Evolutionary conservation across 192 early-diverging fungal genomes (phyloP).

Genomic region (Cetraspora pellucida): DNA sequence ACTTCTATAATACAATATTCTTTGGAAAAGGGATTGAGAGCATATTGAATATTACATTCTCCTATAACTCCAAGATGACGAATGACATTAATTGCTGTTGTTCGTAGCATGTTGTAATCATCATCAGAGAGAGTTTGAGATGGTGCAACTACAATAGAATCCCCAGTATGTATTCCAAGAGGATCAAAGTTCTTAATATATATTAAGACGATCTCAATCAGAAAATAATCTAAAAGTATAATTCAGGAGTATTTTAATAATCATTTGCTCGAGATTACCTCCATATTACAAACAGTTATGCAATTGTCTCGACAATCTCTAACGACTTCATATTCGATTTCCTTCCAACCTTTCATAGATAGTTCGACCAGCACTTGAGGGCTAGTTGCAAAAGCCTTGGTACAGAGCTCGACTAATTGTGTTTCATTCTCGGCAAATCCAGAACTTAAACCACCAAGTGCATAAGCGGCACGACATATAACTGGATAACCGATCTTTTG

Average conservation of each 20-base stretch:
- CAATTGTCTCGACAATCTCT: constrained; percentile 97
- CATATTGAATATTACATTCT: constrained; percentile 99
- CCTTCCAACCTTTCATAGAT: constrained; percentile 99
- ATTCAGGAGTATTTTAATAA: not conserved
- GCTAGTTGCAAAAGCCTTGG: constrained; percentile 82
- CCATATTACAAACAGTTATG: constrained; percentile 99
- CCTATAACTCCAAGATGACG: constrained; percentile 96
- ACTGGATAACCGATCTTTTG: constrained; percentile 88
- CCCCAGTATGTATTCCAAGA: constrained; percentile 96
- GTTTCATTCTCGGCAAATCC: constrained; percentile 82
- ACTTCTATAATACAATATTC: constrained; percentile 98
- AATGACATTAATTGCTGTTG: constrained; percentile 93
- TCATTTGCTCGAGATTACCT: constrained; percentile 37
- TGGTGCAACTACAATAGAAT: constrained; percentile 98
- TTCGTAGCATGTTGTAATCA: constrained; percentile 95
- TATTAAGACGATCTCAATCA: not conserved
- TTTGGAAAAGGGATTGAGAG: constrained; percentile 81
- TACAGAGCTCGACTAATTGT: constrained; percentile 77
- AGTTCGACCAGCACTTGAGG: constrained; percentile 94
- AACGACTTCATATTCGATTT: constrained; percentile 99
- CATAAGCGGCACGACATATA: constrained; percentile 92
- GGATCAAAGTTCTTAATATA: constrained; percentile 90
- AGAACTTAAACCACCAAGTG: constrained; percentile 96
- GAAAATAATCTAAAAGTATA: not conserved
- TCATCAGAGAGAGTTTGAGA: constrained; percentile 95